Conservation (phyloP, 306 rosid species). For the Cotoneaster glaucophyllus region DNA sequence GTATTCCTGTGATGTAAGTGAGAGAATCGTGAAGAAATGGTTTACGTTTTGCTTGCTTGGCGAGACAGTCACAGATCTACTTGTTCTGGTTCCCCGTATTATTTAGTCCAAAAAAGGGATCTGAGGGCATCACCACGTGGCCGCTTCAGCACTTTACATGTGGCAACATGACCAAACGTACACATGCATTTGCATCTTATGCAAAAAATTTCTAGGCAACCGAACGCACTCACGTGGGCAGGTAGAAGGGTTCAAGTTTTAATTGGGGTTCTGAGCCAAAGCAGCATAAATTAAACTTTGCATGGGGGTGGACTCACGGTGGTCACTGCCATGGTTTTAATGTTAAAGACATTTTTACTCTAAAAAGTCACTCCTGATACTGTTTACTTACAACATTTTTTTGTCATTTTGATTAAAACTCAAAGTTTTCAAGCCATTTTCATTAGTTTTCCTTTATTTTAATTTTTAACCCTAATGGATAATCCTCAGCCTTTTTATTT, state of each 20-base stretch:
- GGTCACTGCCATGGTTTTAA: background rate
- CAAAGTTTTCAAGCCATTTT: too few relatives aligned
- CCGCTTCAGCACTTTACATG: background rate
- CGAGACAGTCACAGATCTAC: background rate
- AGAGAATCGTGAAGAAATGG: background rate
- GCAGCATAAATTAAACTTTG: background rate
- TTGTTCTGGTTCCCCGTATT: background rate
- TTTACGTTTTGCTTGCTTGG: background rate
- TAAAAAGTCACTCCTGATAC: too few relatives aligned
- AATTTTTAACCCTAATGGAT: background rate
- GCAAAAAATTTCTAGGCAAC: slow-evolving; percentile 12
- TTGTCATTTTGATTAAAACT: too few relatives aligned
- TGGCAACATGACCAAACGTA: slow-evolving; percentile 8
- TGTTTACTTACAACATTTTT: too few relatives aligned
- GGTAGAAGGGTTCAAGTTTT: background rate
- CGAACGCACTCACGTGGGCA: slow-evolving; percentile 26
- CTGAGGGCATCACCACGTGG: slow-evolving; percentile 59
- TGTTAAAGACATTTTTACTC: too few relatives aligned
- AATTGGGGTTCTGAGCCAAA: slow-evolving; percentile 12
- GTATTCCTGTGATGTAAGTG: too few relatives aligned
- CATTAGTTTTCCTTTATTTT: too few relatives aligned
- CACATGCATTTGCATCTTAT: background rate
- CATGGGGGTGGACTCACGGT: background rate
- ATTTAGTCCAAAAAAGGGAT: slow-evolving; percentile 19
- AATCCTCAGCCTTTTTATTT: background rate